phyloP scores from a whole-genome alignment of 1,284 basidiomycete species.

The Vanrija pseudolonga region DNA sequence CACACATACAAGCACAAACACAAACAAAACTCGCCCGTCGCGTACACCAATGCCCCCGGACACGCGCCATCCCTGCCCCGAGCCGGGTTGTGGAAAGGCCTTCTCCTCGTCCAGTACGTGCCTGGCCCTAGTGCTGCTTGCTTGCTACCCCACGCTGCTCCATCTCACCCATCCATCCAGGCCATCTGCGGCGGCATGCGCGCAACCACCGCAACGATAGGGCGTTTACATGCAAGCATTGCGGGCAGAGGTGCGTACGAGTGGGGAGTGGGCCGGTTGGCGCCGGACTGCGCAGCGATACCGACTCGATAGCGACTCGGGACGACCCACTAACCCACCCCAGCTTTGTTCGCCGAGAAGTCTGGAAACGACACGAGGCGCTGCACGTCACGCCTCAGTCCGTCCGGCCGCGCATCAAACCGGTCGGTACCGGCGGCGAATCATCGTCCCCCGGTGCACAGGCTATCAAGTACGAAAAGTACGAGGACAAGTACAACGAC shows the following conservation, averaged over 20 bases:
- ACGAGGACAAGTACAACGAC: too few relatives aligned
- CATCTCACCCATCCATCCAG: not conserved
- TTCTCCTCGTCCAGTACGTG: slow-evolving; percentile 7
- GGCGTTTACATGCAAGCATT: slow-evolving; percentile 8
- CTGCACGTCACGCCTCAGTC: slow-evolving; percentile 13
- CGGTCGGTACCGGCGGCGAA: not conserved
- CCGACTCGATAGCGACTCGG: too few relatives aligned
- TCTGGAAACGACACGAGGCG: slow-evolving; percentile 12
- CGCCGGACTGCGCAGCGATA: too few relatives aligned
- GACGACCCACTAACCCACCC: not conserved
- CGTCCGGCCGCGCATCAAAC: slow-evolving; percentile 9
- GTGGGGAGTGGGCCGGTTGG: too few relatives aligned
- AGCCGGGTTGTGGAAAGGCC: slow-evolving; percentile 5
- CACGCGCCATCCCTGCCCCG: slow-evolving; percentile 3
- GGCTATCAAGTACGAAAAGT: too few relatives aligned
- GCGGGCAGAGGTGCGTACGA: slow-evolving; percentile 2
- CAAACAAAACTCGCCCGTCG: not conserved
- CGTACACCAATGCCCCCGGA: too few relatives aligned
- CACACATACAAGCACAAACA: not conserved
- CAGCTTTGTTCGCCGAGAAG: slow-evolving; percentile 8
- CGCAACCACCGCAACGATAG: slow-evolving; percentile 9
- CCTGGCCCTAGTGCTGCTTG: not conserved
- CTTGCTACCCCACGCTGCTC: not conserved
- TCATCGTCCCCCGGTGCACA: not conserved
- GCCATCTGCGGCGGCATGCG: slow-evolving; percentile 11